A percentile compares a stretch with the other conserved stretches of the same genome.
Evolutionary conservation across 2,329 filamentous ascomycete genomes (phyloP).

Genomic region (Fusarium sacchari): DNA sequence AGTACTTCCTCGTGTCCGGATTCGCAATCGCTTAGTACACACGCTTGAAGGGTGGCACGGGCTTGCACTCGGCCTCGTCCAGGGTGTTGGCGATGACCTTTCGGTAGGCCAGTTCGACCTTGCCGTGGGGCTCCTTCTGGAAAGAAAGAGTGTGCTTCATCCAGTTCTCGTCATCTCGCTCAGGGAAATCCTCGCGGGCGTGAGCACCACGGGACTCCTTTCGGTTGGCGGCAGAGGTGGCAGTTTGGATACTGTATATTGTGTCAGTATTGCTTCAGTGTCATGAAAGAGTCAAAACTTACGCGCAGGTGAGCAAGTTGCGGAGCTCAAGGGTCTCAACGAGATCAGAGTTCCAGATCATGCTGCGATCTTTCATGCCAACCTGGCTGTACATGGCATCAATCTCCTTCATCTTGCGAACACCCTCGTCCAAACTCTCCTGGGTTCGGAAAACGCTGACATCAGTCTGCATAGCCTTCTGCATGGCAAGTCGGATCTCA

Average conservation of each 20-base stretch:
- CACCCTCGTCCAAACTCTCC: constrained; percentile 92
- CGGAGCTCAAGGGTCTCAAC: constrained; percentile 95
- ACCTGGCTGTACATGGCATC: constrained; percentile 84
- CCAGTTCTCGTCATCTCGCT: constrained; percentile 95
- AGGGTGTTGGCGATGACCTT: constrained; percentile 83
- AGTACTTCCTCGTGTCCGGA: constrained; percentile 8
- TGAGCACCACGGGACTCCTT: constrained; percentile 98
- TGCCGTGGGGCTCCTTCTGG: constrained; percentile 91
- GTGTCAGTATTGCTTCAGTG: constrained; percentile 19
- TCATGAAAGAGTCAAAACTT: constrained; percentile 55
- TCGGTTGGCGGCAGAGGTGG: constrained; percentile 86
- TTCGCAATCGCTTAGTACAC: constrained; percentile 70
- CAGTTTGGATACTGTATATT: constrained; percentile 80
- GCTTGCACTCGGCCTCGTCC: constrained; percentile 95
- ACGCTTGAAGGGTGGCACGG: constrained; percentile 96
- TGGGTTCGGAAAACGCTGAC: constrained; percentile 97
- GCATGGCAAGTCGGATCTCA: constrained; percentile 91
- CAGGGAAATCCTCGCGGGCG: constrained; percentile 95
- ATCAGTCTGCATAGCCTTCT: constrained; percentile 98
- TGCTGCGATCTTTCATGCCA: constrained; percentile 96
- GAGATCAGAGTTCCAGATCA: constrained; percentile 99
- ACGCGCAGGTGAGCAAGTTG: constrained; percentile 96
- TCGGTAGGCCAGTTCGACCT: constrained; percentile 88
- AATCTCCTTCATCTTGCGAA: constrained; percentile 85
- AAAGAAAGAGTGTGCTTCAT: constrained; percentile 99